phyloP scores from a whole-genome alignment of 192 early-diverging fungal genomes.

The Mortierella alpina region DNA sequence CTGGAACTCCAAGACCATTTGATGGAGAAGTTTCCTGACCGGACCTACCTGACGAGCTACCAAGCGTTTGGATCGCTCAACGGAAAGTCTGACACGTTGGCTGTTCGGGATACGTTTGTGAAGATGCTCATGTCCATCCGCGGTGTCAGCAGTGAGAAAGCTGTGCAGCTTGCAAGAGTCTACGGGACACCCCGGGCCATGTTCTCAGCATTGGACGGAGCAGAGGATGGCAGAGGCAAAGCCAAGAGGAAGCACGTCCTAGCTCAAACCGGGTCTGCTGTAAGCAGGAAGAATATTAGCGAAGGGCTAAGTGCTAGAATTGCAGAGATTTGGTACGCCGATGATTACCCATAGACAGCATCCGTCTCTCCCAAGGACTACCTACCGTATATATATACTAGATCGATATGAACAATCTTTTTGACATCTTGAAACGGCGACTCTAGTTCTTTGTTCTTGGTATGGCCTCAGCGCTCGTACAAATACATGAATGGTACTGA shows the following conservation, averaged over 20 bases:
- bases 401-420: not conserved
- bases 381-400: not conserved
- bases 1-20: slow-evolving; percentile 61
- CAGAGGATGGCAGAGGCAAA: not conserved
- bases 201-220: slow-evolving; percentile 53
- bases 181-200: slow-evolving; percentile 78
- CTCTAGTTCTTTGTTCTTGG: not conserved
- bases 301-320: slow-evolving; percentile 63
- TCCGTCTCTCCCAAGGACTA: no score
- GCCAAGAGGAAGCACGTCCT: not conserved
- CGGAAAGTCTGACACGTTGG: slow-evolving; percentile 78
- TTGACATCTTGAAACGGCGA: not conserved
- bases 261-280: slow-evolving; percentile 2
- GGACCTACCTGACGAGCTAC: slow-evolving; percentile 69
- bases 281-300: slow-evolving; percentile 63
- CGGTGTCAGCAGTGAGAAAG: slow-evolving; percentile 90
- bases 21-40: slow-evolving; percentile 36
- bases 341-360: slow-evolving; percentile 35
- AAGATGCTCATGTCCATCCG: slow-evolving; percentile 87
- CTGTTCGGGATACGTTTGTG: slow-evolving; percentile 81
- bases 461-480: slow-evolving; percentile 7
- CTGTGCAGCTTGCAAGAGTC: slow-evolving; percentile 69
- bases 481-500: not conserved
- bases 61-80: slow-evolving; percentile 73
- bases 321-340: slow-evolving; percentile 68